phyloP scores from a whole-genome alignment of 441 rosid genomes.

The Gossypium gossypioides region DNA sequence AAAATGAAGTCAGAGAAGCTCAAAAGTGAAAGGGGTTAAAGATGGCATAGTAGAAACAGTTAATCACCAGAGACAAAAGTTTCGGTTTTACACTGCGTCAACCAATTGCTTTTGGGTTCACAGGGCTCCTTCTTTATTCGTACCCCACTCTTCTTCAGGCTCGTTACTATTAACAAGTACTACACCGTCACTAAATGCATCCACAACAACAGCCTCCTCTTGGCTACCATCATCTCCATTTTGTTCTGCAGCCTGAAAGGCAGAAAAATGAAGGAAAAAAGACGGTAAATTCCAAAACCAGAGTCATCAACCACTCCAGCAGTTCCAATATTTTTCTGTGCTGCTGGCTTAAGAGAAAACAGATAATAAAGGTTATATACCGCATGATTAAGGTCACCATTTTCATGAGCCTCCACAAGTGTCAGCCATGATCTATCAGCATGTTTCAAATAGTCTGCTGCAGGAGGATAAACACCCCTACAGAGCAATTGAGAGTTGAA shows the following conservation, averaged over 20 bases:
- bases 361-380: slow-evolving; percentile 24
- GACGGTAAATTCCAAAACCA: neutral
- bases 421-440: slow-evolving; percentile 52
- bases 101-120: slow-evolving; percentile 79
- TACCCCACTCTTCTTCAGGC: slow-evolving; percentile 99
- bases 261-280: neutral
- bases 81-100: slow-evolving; percentile 69
- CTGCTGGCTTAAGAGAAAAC: neutral
- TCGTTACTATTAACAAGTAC: slow-evolving; percentile 91
- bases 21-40: slow-evolving; percentile 29
- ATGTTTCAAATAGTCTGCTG: slow-evolving; percentile 48
- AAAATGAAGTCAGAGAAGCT: slow-evolving; percentile 6
- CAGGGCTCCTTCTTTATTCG: slow-evolving; percentile 78
- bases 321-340: neutral
- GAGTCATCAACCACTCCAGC: neutral
- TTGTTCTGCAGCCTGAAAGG: slow-evolving; percentile 30
- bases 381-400: slow-evolving; percentile 60
- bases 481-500: slow-evolving; percentile 23
- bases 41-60: slow-evolving; percentile 58
- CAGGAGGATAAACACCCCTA: slow-evolving; percentile 63
- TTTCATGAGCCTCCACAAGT: slow-evolving; percentile 77
- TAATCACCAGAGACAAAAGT: slow-evolving; percentile 84
- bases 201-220: slow-evolving; percentile 86
- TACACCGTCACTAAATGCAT: slow-evolving; percentile 81
- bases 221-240: slow-evolving; percentile 68